Evolutionary conservation across 257 asterid species (phyloP).

Genomic region (Cinchona pubescens): DNA sequence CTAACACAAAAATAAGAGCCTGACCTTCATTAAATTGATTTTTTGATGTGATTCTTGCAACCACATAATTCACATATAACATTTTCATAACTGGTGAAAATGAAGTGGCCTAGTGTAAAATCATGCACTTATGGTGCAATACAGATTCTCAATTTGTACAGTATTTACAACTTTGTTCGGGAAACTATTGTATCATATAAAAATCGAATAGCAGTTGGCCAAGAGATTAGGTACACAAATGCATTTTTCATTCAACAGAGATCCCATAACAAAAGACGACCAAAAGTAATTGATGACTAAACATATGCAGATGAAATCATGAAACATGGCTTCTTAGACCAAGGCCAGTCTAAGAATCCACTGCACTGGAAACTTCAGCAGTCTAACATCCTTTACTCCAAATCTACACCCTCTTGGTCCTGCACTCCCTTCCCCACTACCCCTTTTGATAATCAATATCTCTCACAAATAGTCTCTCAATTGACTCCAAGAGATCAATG

Average conservation of each 20-base stretch:
- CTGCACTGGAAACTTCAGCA: background rate
- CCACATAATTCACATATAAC: background rate
- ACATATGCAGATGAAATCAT: background rate
- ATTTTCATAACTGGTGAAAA: background rate
- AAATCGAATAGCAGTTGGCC: background rate
- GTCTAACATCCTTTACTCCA: background rate
- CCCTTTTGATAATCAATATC: background rate
- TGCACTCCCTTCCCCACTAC: background rate
- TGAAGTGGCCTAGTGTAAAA: background rate
- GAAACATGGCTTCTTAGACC: background rate
- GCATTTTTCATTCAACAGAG: background rate
- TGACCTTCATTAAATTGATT: background rate
- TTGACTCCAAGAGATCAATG: conserved; percentile 1
- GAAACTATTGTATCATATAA: background rate
- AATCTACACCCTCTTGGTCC: background rate
- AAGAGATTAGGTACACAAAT: background rate
- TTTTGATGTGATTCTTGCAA: background rate
- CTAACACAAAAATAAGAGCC: background rate
- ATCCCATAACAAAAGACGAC: background rate
- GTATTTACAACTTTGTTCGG: background rate
- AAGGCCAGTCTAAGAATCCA: background rate
- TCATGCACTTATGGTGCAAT: background rate
- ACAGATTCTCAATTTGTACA: background rate
- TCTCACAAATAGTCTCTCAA: background rate
- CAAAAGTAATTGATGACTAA: background rate